Evolutionary conservation across 495 filamentous ascomycete genomes (phyloP).

Genomic region (Chaetomidium leptoderma): DNA sequence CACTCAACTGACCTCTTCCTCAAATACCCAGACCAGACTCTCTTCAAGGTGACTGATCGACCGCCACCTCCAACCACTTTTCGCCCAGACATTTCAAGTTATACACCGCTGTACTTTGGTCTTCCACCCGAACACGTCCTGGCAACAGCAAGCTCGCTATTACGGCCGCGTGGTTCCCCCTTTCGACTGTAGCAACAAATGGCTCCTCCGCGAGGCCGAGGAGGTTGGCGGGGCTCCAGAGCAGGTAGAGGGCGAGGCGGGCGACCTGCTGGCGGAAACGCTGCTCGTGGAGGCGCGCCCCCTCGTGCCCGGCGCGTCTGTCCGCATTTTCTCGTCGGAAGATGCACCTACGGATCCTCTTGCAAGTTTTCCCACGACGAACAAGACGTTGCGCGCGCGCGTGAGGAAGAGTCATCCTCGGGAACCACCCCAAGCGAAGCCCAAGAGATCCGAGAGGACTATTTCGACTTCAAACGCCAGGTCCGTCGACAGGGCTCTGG

Average conservation of each 20-base stretch:
- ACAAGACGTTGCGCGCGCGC: not conserved
- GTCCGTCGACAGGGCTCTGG: not conserved
- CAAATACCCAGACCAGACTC: too few relatives aligned
- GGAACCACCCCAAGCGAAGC: not conserved
- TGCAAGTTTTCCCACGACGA: conserved; percentile 5
- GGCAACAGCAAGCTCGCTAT: too few relatives aligned
- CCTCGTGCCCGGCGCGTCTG: not conserved
- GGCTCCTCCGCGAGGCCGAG: not conserved
- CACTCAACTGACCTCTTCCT: too few relatives aligned
- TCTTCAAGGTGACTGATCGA: too few relatives aligned
- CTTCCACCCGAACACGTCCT: too few relatives aligned
- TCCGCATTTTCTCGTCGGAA: not conserved
- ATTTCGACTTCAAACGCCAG: conserved; percentile 11
- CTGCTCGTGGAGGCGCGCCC: not conserved
- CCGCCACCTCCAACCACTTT: too few relatives aligned
- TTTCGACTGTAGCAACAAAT: too few relatives aligned
- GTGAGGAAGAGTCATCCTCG: not conserved
- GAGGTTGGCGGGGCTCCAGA: not conserved
- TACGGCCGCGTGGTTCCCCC: too few relatives aligned
- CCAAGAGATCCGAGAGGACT: not conserved
- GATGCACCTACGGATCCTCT: conserved; percentile 1
- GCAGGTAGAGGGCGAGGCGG: not conserved
- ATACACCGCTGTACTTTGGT: too few relatives aligned
- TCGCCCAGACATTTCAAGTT: too few relatives aligned
- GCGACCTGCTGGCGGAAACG: not conserved